Conservation (phyloP, 257 asterid species). For the Haberlea rhodopensis region DNA sequence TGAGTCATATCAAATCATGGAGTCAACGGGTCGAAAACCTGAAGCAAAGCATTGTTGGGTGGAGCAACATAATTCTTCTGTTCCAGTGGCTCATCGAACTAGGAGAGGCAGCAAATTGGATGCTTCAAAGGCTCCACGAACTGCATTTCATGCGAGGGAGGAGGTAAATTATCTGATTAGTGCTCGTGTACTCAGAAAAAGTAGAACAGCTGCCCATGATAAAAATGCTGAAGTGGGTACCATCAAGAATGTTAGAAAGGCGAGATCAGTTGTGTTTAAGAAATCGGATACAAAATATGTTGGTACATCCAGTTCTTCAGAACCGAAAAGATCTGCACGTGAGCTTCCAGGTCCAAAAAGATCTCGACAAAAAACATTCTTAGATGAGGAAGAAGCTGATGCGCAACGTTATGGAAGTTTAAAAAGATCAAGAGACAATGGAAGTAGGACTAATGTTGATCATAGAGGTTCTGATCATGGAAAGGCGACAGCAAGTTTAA, state of each 20-base stretch:
- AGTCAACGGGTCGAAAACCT: conserved; percentile 30
- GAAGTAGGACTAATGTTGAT: conserved; percentile 25
- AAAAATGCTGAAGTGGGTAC: conserved; percentile 29
- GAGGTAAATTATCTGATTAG: conserved; percentile 28
- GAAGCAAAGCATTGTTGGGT: conserved; percentile 27
- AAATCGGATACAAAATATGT: conserved; percentile 20
- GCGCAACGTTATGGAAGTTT: conserved; percentile 33
- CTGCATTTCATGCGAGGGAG: conserved; percentile 26
- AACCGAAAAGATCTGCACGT: conserved; percentile 14
- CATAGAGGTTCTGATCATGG: conserved; percentile 24
- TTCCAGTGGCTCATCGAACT: conserved; percentile 68
- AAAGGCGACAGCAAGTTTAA: conserved; percentile 19
- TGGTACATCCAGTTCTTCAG: conserved; percentile 20
- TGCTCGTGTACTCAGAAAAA: conserved; percentile 32
- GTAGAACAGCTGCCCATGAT: conserved; percentile 31
- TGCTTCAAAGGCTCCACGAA: conserved; percentile 33
- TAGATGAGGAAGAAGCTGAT: conserved; percentile 30
- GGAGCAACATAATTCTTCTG: conserved; percentile 38
- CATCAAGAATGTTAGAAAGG: conserved; percentile 34
- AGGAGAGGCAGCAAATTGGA: conserved; percentile 36
- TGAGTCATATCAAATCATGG: conserved; percentile 22
- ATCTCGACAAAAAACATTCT: conserved; percentile 28
- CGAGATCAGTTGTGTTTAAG: conserved; percentile 27
- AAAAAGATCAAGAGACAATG: conserved; percentile 31
- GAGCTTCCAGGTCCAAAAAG: conserved; percentile 36